Base-by-base conservation (phyloP, 1,284 basidiomycete species). In the Cryptococcus wingfieldii region DNA sequence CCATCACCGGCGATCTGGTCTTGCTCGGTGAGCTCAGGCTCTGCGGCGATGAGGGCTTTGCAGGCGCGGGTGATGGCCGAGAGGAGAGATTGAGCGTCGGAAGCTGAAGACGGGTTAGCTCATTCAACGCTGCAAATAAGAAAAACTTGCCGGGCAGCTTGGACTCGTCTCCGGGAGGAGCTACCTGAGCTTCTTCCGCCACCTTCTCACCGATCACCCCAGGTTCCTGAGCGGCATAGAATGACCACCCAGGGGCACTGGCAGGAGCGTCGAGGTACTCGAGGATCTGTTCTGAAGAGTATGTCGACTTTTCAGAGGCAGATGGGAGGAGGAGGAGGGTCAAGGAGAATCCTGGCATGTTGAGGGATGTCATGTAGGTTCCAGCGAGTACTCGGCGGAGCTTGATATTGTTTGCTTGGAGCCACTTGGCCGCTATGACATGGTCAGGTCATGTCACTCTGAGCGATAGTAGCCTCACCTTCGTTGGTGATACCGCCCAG, bases 261-360 rank as follows among this genome's bases (percentile, higher is more conserved):
- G 87, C 81, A 10, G 81, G 81, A 16, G 86, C 86, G 66, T 96
- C 93, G 28, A 97, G 80, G 16, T 89, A 82, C 14, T 84, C 82
- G 31, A 96, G 81, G 56, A 95, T 77, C 14, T 82, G 65, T n/a
- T 80, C 75, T 4, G 77, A 59, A 5, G 80, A 75, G 59, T 48
- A 81, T 56, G 14, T 69, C 2, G 50, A 45, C 23, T 61, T 63
- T 45, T 80, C 79, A 38, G 70, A 72, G 9, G 75, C 63, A 9
- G 76, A 71, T 0, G 91, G 89, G 7, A 96, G 84, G 28, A 91
- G 83, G 13, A 96, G 81, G 12, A 93, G 81, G 0, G 93, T 90
- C 59, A 97, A 78, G 5, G 90, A 93, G 77, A 96, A 94, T 2
- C 94, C 93, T 34, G 92, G 90, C 88, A 96, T 92, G 77, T 92